Base-by-base conservation (phyloP, 345 rosid species). In the Lumnitzera littorea region DNA sequence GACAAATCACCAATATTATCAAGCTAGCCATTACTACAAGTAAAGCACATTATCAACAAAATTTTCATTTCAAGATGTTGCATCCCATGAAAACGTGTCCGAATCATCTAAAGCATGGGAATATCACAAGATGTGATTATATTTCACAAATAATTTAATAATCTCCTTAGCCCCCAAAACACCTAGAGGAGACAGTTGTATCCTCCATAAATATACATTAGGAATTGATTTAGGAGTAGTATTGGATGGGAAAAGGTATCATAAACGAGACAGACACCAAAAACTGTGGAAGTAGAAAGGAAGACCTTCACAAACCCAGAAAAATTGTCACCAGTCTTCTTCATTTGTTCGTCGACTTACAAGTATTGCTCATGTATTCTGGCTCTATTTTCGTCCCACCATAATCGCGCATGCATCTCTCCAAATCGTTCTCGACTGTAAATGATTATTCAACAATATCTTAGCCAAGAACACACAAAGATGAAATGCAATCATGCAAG, bases 301-400 rank as follows among this genome's bases (percentile, higher is more conserved):
- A 36, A 57, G 61, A 52, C 43, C 43, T 36, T 7, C 43, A 36
- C 43, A 36, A 36, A 36, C 43, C 43, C 43, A 50, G 54, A 16
- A 61, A 53, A 62, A 57, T 58, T 11, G 56, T 49, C 47, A 56
- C 54, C 72, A 12, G 41, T 31, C 51, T 25, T 17, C 15, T 53
- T 25, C 46, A 51, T 48, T 49, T 47, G 66, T 48, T 36, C 43
- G 10, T 36, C 43, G 10, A 17, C 66, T 88, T 66, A 87, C 78
- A 94, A 80, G 89, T 85, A 94, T 17, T 81, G 96, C 71, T 89
- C 87, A 41, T 89, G 96, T 76, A 94, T 86, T 83, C 99, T 80
- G 52, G 88, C 90, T 50, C 96, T 78, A 69, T 94, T 94, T 76
- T 94, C 96, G 77, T 94, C 99, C 99, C 99, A 94, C 99, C 99